A percentile compares a stretch with the other conserved stretches of the same genome.
Evolutionary conservation across 257 asterid genomes (phyloP).

Genomic region (Scutellaria galericulata): DNA sequence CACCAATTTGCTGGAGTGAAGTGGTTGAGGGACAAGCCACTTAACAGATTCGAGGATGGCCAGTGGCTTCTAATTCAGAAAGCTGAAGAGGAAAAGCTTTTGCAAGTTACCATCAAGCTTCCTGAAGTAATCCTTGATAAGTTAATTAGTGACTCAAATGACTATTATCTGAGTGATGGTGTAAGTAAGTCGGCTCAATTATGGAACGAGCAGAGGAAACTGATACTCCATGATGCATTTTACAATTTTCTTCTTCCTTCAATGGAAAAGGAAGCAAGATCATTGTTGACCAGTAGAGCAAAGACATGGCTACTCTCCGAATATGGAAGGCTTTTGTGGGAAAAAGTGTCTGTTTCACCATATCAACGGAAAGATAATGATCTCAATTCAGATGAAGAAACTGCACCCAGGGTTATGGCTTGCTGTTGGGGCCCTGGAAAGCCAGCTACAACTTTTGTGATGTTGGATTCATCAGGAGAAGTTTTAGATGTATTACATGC

Average conservation of each 20-base stretch:
- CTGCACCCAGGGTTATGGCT: slow-evolving; percentile 96
- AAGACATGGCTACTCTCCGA: slow-evolving; percentile 78
- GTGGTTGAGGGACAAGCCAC: slow-evolving; percentile 95
- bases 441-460: slow-evolving; percentile 94
- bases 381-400: slow-evolving; percentile 73
- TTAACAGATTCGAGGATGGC: slow-evolving; percentile 79
- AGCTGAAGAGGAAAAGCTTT: slow-evolving; percentile 97
- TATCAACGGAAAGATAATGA: slow-evolving; percentile 86
- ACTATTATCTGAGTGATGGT: slow-evolving; percentile 90
- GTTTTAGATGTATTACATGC: slow-evolving; percentile 87
- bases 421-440: slow-evolving; percentile 99
- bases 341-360: slow-evolving; percentile 86
- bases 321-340: slow-evolving; percentile 86
- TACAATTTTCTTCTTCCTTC: slow-evolving; percentile 76
- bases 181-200: slow-evolving; percentile 97
- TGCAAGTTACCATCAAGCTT: slow-evolving; percentile 80
- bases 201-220: slow-evolving; percentile 97
- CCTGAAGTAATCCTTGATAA: slow-evolving; percentile 71
- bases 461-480: slow-evolving; percentile 98
- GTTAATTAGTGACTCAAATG: slow-evolving; percentile 76
- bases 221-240: slow-evolving; percentile 83
- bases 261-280: slow-evolving; percentile 93
- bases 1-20: slow-evolving; percentile 92
- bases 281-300: slow-evolving; percentile 73
- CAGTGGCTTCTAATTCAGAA: slow-evolving; percentile 97